Conservation (phyloP, 176 grass and related monocot genomes). For the Lolium multiflorum region DNA sequence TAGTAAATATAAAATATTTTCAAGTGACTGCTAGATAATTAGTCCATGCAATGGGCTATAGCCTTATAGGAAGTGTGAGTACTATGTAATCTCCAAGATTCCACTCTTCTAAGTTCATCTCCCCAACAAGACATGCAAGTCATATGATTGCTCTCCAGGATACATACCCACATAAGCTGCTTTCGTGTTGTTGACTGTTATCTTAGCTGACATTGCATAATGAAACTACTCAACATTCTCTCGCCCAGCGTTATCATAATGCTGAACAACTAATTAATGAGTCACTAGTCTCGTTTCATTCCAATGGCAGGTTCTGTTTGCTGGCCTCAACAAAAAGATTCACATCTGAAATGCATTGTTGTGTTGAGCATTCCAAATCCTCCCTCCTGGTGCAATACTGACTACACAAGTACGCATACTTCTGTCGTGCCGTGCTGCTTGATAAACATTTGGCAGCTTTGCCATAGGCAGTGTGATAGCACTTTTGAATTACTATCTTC, state of each 20-base stretch:
- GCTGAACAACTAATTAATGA: conserved; percentile 22
- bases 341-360: not conserved
- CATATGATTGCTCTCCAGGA: not conserved
- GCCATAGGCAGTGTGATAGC: not conserved
- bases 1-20: not conserved
- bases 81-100: not conserved
- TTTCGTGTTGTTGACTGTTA: not conserved
- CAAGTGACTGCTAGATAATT: not conserved
- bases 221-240: conserved; percentile 1
- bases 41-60: not conserved
- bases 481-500: not conserved
- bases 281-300: not conserved
- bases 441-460: conserved; percentile 15
- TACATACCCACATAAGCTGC: not conserved
- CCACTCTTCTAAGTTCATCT: conserved; percentile 11
- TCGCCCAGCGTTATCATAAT: not conserved
- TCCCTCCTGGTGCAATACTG: not conserved
- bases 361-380: conserved; percentile 17
- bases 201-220: conserved; percentile 29
- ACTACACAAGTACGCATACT: not conserved
- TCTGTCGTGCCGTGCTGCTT: not conserved
- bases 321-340: not conserved
- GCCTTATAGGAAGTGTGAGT: conserved; percentile 6
- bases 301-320: not conserved
- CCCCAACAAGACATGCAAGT: conserved; percentile 5